Conservation (phyloP, 805 yeast genomes). For the Candida orba region DNA sequence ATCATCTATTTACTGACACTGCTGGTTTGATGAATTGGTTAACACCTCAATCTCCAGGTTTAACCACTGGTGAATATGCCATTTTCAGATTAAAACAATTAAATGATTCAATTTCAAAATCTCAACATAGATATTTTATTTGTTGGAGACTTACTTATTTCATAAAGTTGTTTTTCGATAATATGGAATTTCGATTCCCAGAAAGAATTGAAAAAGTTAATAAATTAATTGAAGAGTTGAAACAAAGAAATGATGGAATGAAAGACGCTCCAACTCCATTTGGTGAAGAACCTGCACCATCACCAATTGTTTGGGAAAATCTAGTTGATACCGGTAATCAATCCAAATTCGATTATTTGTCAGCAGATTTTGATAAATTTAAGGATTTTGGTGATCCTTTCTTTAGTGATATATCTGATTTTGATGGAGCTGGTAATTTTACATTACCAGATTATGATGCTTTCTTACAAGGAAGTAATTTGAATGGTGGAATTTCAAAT, state of each 20-base stretch:
- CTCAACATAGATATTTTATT: constrained; percentile 19
- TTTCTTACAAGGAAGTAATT: neutral
- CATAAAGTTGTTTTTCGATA: constrained; percentile 17
- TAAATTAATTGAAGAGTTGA: constrained; percentile 1
- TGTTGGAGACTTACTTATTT: constrained; percentile 25
- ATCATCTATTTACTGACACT: constrained; percentile 14
- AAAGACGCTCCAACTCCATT: neutral
- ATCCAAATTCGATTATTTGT: constrained; percentile 23
- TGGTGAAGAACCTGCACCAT: neutral
- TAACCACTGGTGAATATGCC: constrained; percentile 18
- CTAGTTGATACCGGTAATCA: constrained; percentile 21
- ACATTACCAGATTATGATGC: constrained; percentile 10
- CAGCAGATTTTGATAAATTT: constrained; percentile 18
- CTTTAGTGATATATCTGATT: constrained; percentile 5
- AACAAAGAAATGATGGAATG: neutral
- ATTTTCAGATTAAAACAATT: constrained; percentile 17
- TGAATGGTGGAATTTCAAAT: neutral
- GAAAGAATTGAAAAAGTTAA: constrained; percentile 11
- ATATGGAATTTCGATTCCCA: constrained; percentile 13
- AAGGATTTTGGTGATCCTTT: constrained; percentile 21
- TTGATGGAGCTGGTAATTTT: neutral
- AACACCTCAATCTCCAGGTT: constrained; percentile 5
- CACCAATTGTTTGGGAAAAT: constrained; percentile 14
- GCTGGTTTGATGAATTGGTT: constrained; percentile 17
- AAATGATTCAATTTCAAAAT: constrained; percentile 9